Evolutionary conservation across 805 yeast genomes (phyloP).

Genomic region (Candida dajiaensis): DNA sequence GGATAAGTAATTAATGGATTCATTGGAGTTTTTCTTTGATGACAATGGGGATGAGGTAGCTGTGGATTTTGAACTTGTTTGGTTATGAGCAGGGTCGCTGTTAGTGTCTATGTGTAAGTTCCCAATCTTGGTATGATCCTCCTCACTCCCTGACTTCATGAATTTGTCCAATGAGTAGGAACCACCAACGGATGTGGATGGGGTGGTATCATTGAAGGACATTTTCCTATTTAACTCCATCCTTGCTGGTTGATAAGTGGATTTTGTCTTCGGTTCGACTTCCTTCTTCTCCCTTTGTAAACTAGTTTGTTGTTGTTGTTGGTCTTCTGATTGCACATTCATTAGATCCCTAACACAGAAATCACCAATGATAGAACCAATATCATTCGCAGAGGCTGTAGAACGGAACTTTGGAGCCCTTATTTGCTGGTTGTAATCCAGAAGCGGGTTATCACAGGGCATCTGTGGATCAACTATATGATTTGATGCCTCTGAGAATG

Average conservation of each 20-base stretch:
- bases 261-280: not conserved
- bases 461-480: conserved; percentile 7
- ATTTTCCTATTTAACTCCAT: conserved; percentile 11
- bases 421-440: conserved; percentile 25
- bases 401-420: conserved; percentile 23
- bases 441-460: conserved; percentile 19
- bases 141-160: not conserved
- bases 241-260: conserved; percentile 18
- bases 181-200: conserved; percentile 2
- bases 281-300: too few relatives aligned
- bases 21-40: conserved; percentile 20
- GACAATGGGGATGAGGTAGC: conserved; percentile 11
- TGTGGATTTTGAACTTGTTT: too few relatives aligned
- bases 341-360: not conserved
- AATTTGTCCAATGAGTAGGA: conserved; percentile 8
- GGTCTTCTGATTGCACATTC: not conserved
- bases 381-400: conserved; percentile 4
- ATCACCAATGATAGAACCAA: conserved; percentile 11
- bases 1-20: conserved; percentile 13
- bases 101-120: not conserved
- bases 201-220: not conserved
- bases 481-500: conserved; percentile 2
- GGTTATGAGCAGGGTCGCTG: conserved; percentile 1
- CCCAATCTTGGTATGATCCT: conserved; percentile 5
- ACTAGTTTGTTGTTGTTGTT: too few relatives aligned